Base-by-base conservation (phyloP, 2,329 filamentous ascomycete genomes). In the Aspergillus intermedius region DNA sequence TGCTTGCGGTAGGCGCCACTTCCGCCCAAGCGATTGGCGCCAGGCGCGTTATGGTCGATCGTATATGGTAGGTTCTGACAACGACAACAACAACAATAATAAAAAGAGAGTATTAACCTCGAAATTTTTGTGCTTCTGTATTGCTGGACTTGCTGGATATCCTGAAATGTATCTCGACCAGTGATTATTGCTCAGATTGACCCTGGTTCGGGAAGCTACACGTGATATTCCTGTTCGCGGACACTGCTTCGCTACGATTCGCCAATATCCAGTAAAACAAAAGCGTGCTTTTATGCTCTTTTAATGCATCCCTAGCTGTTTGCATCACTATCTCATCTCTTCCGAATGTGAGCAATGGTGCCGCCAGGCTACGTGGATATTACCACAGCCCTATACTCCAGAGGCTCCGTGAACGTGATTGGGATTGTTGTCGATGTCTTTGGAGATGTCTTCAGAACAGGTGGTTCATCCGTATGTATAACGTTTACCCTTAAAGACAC, bases 341-440 rank as follows among this genome's bases (percentile, higher is more conserved):
- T 40, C 25, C 10, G 17, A 19, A 19, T 40, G 37, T 19, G 37
- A 19, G 17, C 37, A 21, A 40, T 40, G 37, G 37, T 19, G 8
- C 37, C 37, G 5, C 37, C 37, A 19, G 17, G 37, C 17, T 80
- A 80, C 56, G 62, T 68, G 4, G 65, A 69, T 39, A 66, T 80
- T 65, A 76, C 55, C 60, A 68, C 53, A 63, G 82, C 51, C 66
- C 77, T 45, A 17, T 61, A 64, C 21, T 48, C 66, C 42, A 42
- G 54, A 7, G 56, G 22, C 54, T 61, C 23, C 5, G 72, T 83
- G 54, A 84, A 74, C 66, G 69, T 93, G 37, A 77, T 89, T 45
- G 90, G 88, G 1, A 67, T 91, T 4, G 79, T 91, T 3, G 79
- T 81, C 45, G 87, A 91, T 57, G 77, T 75, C 44, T 75, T 80